phyloP scores from a whole-genome alignment of 2,329 filamentous ascomycete genomes.

The Rutstroemia sp. region DNA sequence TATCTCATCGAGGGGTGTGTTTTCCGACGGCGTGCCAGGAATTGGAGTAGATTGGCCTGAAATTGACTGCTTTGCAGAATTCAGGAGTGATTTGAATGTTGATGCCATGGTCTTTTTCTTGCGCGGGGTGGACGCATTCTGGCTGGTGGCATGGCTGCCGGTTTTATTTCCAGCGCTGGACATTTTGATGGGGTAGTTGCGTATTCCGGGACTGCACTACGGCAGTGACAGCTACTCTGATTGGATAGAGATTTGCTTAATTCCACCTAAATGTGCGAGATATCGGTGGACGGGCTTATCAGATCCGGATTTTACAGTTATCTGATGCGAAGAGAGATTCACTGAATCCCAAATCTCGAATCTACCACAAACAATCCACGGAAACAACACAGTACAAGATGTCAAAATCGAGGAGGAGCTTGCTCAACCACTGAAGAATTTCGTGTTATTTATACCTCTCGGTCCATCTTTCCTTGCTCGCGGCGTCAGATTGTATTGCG shows the following conservation, averaged over 20 bases:
- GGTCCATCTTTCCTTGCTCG: too few species aligned
- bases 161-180: constrained; percentile 3
- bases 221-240: not conserved
- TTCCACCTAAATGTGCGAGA: not conserved
- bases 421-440: not conserved
- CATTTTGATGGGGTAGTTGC: not conserved
- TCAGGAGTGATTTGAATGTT: constrained; percentile 24
- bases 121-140: not conserved
- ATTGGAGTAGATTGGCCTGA: constrained; percentile 20
- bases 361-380: too few species aligned
- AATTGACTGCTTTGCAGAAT: constrained; percentile 21
- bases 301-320: not conserved
- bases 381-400: not conserved
- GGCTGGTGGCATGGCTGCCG: not conserved
- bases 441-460: not conserved
- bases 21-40: constrained; percentile 20
- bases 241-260: not conserved
- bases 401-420: not conserved
- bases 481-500: not conserved
- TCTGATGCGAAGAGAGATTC: not conserved
- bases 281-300: not conserved
- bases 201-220: not conserved
- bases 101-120: constrained; percentile 19
- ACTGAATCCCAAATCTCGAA: too few species aligned
- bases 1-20: constrained; percentile 35